phyloP scores from a whole-genome alignment of 768 basidiomycete genomes.

The Phylloporus scabripes region DNA sequence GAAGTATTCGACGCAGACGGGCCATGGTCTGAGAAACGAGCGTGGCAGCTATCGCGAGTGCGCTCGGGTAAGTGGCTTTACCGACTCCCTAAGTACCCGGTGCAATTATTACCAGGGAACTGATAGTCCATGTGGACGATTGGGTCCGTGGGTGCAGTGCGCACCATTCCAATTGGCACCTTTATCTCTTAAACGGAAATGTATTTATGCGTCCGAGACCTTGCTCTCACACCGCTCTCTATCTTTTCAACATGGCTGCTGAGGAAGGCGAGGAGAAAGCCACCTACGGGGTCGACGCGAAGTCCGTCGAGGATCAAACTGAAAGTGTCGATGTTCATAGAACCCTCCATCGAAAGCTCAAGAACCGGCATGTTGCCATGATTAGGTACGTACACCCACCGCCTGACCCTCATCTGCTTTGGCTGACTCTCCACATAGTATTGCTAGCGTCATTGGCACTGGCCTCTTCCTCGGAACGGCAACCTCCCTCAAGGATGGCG shows the following conservation, averaged over 20 bases:
- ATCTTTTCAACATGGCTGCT: constrained; percentile 6
- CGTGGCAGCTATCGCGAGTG: too few species aligned
- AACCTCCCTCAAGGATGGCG: constrained; percentile 35
- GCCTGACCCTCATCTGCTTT: too few species aligned
- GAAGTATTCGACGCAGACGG: too few species aligned
- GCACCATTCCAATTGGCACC: neutral
- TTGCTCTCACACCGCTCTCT: neutral
- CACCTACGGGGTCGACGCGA: constrained; percentile 2
- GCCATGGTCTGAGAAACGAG: too few species aligned
- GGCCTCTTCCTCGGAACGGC: constrained; percentile 35
- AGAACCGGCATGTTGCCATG: constrained; percentile 34
- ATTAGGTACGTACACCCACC: constrained; percentile 20
- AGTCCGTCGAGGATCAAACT: constrained; percentile 8
- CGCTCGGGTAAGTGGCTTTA: neutral
- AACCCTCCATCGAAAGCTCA: constrained; percentile 25
- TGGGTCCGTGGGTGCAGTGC: neutral
- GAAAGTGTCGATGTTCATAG: neutral
- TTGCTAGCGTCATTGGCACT: constrained; percentile 40
- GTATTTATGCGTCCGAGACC: neutral
- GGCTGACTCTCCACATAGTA: constrained; percentile 9
- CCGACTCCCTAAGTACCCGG: neutral
- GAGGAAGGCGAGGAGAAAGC: constrained; percentile 3
- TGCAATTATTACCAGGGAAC: neutral
- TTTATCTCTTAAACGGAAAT: neutral
- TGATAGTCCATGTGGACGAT: neutral